Conservation (phyloP, 1,284 basidiomycete species). For the Cronartium quercuum region DNA sequence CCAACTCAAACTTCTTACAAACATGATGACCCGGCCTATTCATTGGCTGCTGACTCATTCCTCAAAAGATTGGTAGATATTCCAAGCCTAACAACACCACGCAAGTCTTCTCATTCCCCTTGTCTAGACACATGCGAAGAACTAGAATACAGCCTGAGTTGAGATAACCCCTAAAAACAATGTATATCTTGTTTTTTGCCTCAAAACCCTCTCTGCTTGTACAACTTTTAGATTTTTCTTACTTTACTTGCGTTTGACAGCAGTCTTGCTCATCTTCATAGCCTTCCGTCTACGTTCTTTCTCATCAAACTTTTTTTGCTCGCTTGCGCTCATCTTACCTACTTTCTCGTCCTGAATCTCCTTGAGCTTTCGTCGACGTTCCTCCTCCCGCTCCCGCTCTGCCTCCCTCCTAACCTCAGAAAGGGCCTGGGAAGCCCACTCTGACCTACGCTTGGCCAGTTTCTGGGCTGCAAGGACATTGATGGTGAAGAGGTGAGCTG, state of each 20-base stretch:
- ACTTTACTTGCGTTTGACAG: slow-evolving; percentile 25
- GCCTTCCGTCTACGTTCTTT: slow-evolving; percentile 23
- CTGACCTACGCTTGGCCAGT: slow-evolving; percentile 9
- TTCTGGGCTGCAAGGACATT: slow-evolving; percentile 2
- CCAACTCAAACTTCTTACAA: neutral
- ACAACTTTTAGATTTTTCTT: neutral
- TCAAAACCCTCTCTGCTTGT: neutral
- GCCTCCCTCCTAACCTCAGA: slow-evolving; percentile 7
- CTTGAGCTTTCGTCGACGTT: slow-evolving; percentile 26
- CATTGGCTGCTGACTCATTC: too few relatives aligned
- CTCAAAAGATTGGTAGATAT: too few relatives aligned
- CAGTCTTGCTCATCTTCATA: slow-evolving; percentile 31
- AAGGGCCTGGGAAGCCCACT: slow-evolving; percentile 5
- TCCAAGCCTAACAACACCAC: too few relatives aligned
- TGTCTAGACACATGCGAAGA: too few relatives aligned
- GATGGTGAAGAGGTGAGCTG: slow-evolving; percentile 8
- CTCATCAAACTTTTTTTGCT: slow-evolving; percentile 31
- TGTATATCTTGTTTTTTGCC: too few relatives aligned
- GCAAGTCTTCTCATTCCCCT: too few relatives aligned
- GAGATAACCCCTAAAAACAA: too few relatives aligned
- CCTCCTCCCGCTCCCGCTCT: slow-evolving; percentile 30
- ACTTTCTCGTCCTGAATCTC: slow-evolving; percentile 29
- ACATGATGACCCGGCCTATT: too few relatives aligned
- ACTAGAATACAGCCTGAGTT: too few relatives aligned
- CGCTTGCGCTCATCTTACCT: slow-evolving; percentile 20